phyloP scores from a whole-genome alignment of 306 rosid genomes.

The Medicago arabica region DNA sequence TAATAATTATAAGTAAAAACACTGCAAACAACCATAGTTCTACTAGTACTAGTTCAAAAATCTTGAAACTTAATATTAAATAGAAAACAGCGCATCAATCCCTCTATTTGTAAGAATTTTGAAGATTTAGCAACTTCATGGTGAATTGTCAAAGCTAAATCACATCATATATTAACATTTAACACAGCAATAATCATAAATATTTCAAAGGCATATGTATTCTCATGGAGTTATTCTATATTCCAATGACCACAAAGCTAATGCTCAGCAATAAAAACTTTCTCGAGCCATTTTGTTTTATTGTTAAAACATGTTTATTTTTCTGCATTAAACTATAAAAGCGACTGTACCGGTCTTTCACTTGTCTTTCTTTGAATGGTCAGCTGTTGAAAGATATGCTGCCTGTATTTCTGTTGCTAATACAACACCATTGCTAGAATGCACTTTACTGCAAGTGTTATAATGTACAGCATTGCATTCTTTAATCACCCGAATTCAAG shows the following conservation, averaged over 20 bases:
- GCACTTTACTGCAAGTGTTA: slow-evolving; percentile 25
- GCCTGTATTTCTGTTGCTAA: slow-evolving; percentile 7
- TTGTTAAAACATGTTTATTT: slow-evolving; percentile 12
- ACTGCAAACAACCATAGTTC: neutral
- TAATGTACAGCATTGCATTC: slow-evolving; percentile 27
- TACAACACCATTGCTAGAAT: slow-evolving; percentile 24
- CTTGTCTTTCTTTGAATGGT: slow-evolving; percentile 29
- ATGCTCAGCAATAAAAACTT: slow-evolving; percentile 12
- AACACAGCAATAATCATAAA: slow-evolving; percentile 1
- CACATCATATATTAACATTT: slow-evolving; percentile 14
- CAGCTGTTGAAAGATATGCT: slow-evolving; percentile 26
- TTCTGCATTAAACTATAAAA: neutral
- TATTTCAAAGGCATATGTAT: neutral
- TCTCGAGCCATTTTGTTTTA: slow-evolving; percentile 1
- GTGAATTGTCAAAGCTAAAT: slow-evolving; percentile 18
- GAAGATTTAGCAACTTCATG: neutral
- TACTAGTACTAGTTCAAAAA: neutral
- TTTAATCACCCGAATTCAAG: slow-evolving; percentile 19
- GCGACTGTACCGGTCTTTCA: slow-evolving; percentile 7
- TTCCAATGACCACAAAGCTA: slow-evolving; percentile 19
- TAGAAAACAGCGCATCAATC: neutral
- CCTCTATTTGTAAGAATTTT: slow-evolving; percentile 4
- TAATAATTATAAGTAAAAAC: neutral
- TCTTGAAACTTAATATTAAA: slow-evolving; percentile 15
- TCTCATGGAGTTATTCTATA: slow-evolving; percentile 30